phyloP scores from a whole-genome alignment of 306 rosid species.

The Neltuma alba region DNA sequence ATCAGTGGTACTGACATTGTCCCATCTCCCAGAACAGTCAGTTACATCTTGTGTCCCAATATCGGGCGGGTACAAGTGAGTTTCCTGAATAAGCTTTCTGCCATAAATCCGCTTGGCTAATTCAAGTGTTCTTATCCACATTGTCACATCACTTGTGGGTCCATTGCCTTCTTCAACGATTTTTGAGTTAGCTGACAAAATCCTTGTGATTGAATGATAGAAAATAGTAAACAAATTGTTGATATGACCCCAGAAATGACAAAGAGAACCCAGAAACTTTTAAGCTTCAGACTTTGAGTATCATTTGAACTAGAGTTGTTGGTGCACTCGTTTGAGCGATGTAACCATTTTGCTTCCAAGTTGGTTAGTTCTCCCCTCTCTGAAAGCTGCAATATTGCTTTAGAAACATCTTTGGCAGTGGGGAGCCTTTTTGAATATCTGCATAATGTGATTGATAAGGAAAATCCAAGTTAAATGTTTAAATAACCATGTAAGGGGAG shows the following conservation, averaged over 20 bases:
- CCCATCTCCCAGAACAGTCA: conserved; percentile 27
- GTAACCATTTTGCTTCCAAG: conserved; percentile 51
- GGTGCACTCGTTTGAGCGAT: conserved; percentile 31
- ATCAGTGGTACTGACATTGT: neutral
- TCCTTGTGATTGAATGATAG: conserved; percentile 26
- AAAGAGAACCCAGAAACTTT: conserved; percentile 61
- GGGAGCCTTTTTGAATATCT: conserved; percentile 81
- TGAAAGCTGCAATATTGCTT: conserved; percentile 52
- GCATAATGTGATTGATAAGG: conserved; percentile 31
- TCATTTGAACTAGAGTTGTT: conserved; percentile 7
- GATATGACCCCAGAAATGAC: conserved; percentile 56
- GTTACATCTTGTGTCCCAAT: conserved; percentile 9
- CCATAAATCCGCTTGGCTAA: conserved; percentile 28
- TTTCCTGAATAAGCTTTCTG: conserved; percentile 13
- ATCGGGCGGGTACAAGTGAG: neutral
- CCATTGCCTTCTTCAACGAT: conserved; percentile 26
- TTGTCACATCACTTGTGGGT: neutral
- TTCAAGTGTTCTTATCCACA: conserved; percentile 25
- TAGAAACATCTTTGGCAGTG: conserved; percentile 63
- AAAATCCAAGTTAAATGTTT: neutral
- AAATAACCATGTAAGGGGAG: conserved; percentile 20
- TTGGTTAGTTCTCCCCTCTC: conserved; percentile 45
- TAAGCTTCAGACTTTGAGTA: conserved; percentile 44
- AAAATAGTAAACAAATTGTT: conserved; percentile 51
- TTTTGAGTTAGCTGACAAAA: conserved; percentile 15